Conservation (phyloP, 371 early-diverging fungal genomes). For the Apophysomyces sp. region DNA sequence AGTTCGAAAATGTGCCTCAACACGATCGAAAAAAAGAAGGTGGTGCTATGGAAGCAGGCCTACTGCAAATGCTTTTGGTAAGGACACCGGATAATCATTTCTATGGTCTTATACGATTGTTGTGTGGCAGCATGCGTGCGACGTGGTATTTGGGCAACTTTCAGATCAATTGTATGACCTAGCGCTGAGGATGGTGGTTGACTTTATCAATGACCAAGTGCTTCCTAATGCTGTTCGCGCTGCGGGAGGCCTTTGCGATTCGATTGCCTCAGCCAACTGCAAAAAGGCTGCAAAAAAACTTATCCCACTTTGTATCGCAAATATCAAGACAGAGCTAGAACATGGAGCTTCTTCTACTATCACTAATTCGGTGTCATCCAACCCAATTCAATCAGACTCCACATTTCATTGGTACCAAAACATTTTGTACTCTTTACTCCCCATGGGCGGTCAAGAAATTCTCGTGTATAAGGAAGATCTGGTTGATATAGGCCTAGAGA, state of each 20-base stretch:
- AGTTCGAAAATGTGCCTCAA: slow-evolving; percentile 82
- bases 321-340: slow-evolving; percentile 68
- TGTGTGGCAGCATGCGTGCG: slow-evolving; percentile 54
- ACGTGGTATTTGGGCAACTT: slow-evolving; percentile 65
- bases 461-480: slow-evolving; percentile 56
- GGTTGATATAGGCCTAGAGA: slow-evolving; percentile 41
- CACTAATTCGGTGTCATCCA: slow-evolving; percentile 52
- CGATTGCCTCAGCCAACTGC: slow-evolving; percentile 45
- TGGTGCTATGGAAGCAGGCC: slow-evolving; percentile 40
- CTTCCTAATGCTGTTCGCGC: slow-evolving; percentile 72
- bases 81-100: neutral
- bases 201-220: slow-evolving; percentile 59
- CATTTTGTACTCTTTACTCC: slow-evolving; percentile 57
- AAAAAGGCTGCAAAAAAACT: slow-evolving; percentile 54
- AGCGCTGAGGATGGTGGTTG: slow-evolving; percentile 58
- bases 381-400: slow-evolving; percentile 63
- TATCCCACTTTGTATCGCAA: slow-evolving; percentile 57
- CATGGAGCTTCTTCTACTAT: slow-evolving; percentile 68
- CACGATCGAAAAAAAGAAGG: slow-evolving; percentile 42
- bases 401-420: slow-evolving; percentile 81
- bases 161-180: slow-evolving; percentile 64
- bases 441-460: slow-evolving; percentile 51
- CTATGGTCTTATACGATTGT: neutral
- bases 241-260: slow-evolving; percentile 56
- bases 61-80: slow-evolving; percentile 43